Evolutionary conservation across 495 filamentous ascomycete species (phyloP).

Genomic region (Gamarada debralockiae): DNA sequence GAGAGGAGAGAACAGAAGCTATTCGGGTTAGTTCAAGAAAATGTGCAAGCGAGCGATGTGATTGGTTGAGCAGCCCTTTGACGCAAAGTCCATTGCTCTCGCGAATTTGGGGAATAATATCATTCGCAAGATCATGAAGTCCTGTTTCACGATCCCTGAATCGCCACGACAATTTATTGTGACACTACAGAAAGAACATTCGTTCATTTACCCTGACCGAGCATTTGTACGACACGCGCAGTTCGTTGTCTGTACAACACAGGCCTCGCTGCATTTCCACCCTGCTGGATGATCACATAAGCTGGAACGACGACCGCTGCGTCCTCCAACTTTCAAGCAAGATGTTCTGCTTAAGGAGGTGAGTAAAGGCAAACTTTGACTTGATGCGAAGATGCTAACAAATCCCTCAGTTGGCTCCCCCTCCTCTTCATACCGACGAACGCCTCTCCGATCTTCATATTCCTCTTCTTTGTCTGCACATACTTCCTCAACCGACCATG

Average conservation of each 20-base stretch:
- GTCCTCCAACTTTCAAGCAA: constrained; percentile 8
- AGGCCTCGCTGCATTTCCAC: neutral
- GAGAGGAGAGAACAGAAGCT: neutral
- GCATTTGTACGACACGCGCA: too few species aligned
- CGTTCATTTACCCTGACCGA: too few species aligned
- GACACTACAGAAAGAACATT: too few species aligned
- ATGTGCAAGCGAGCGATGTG: neutral
- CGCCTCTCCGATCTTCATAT: constrained; percentile 79
- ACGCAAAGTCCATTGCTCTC: neutral
- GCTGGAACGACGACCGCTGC: constrained; percentile 8
- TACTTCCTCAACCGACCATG: constrained; percentile 89
- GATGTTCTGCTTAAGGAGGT: constrained; percentile 88
- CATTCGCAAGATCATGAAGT: too few species aligned
- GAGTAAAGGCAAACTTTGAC: constrained; percentile 22
- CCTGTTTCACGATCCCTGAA: too few species aligned
- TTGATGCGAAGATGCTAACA: constrained; percentile 6
- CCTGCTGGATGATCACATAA: constrained; percentile 15
- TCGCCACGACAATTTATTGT: too few species aligned
- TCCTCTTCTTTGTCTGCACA: constrained; percentile 85
- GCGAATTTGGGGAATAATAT: too few species aligned
- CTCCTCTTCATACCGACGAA: constrained; percentile 74
- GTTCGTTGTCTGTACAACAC: neutral
- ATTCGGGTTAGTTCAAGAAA: neutral
- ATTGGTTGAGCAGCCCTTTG: neutral
- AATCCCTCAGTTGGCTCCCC: constrained; percentile 53